These are phyloP conservation scores for Oryza meyeriana DNA, from an alignment of 176 grass and related monocot genomes.

Conservation along the genomic window DNA sequence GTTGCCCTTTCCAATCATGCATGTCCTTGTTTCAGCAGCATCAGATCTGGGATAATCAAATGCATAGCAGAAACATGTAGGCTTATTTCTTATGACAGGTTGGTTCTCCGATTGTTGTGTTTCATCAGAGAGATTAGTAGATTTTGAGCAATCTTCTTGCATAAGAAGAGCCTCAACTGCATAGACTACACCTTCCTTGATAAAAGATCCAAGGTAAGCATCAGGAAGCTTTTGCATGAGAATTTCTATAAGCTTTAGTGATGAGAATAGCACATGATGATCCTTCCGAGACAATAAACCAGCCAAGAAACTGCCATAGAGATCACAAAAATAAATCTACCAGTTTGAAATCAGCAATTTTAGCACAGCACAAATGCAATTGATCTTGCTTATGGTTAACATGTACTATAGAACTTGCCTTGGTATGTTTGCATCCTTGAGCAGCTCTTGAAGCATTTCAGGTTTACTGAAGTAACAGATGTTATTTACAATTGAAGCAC, in stretches of 20 bases:
- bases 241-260: constrained; percentile 83
- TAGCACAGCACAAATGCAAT: background rate
- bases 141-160: constrained; percentile 59
- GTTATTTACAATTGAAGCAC: constrained; percentile 81
- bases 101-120: constrained; percentile 46
- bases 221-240: constrained; percentile 98
- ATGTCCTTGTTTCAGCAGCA: constrained; percentile 52
- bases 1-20: constrained; percentile 54
- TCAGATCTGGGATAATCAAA: constrained; percentile 57
- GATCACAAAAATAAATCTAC: constrained; percentile 37
- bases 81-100: constrained; percentile 44
- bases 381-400: background rate
- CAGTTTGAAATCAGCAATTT: constrained; percentile 15
- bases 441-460: constrained; percentile 80
- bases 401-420: constrained; percentile 50
- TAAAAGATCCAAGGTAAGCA: constrained; percentile 87
- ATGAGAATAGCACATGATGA: constrained; percentile 73
- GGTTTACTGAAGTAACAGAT: constrained; percentile 89
- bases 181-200: constrained; percentile 95
- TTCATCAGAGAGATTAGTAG: constrained; percentile 36
- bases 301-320: constrained; percentile 82
- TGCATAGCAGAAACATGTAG: constrained; percentile 86
- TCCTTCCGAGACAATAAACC: constrained; percentile 87
- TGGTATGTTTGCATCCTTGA: constrained; percentile 81
- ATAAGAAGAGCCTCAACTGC: constrained; percentile 74